Evolutionary conservation across 352 stramenopile species (phyloP), one percentile per base, ranked within the genome.

Genomic region (Peronosclerospora sorghi): DNA sequence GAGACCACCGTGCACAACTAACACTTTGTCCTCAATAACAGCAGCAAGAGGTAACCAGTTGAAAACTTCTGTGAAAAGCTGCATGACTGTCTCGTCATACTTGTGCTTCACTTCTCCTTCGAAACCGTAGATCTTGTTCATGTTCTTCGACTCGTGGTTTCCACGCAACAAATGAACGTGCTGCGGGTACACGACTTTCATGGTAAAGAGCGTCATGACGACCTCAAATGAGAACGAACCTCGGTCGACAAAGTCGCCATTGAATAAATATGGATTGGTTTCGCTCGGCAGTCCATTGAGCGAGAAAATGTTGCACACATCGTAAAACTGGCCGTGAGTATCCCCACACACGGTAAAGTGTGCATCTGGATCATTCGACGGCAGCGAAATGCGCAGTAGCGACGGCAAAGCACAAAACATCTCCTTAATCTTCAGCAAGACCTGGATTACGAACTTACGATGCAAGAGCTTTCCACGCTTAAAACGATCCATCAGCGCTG

Each of bases 51-150:
- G 96, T 32, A 99, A 67, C 65, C 83, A 88, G 61, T 95, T 95
- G 68, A 99, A 99, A 14, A 98, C 89, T 60, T 99, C 95, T n/a
- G 95, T 91, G 74, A 99, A 99, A 24, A 99, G 76, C 34, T 91
- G 69, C 84, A 99, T 98, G 30, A 99, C 95, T n/a, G 87, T 96
- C 32, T 97, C 85, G 64, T 99, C 96, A 71, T 98, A 99, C 66
- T 99, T 99, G 71, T 97, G 89, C 69, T 97, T 98, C 38, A 98
- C 94, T 66, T 99, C 96, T 24, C 96, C 96, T 51, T 98, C 95
- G 57, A 99, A 99, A 15, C 96, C 96, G 64, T 99, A 99, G 41
- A 99, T 98, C 60, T 98, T 98, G 77, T 99, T 99, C 95, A 99
- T 99, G 67, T 98, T 98, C 69, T 97, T 98, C 21, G 91, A 98